phyloP scores from a whole-genome alignment of 495 filamentous ascomycete species.

The Penicillium lagena region DNA sequence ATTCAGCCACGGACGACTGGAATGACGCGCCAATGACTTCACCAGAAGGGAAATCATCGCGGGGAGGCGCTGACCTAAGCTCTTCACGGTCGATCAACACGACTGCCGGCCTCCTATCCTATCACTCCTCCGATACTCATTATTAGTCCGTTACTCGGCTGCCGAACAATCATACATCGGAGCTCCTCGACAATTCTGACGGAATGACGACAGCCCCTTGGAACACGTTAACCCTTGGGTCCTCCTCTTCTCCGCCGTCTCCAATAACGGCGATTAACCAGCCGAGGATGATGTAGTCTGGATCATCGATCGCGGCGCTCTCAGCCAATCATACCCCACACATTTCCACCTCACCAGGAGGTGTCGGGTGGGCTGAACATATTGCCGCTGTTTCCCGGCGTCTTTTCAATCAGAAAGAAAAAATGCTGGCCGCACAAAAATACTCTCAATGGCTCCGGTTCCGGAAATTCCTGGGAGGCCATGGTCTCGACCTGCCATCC shows the following conservation, averaged over 20 bases:
- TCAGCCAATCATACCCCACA: slow-evolving; percentile 23
- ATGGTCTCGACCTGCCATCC: too few species aligned
- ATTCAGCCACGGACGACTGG: slow-evolving; percentile 6
- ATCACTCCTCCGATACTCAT: too few species aligned
- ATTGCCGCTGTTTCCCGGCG: slow-evolving; percentile 25
- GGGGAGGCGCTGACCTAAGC: slow-evolving; percentile 16
- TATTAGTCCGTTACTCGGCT: too few species aligned
- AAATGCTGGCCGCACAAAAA: slow-evolving; percentile 3
- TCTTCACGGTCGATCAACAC: neutral
- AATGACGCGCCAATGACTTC: slow-evolving; percentile 26
- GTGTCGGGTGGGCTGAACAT: slow-evolving; percentile 28
- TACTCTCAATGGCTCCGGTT: neutral
- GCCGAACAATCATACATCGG: too few species aligned
- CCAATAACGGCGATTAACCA: slow-evolving; percentile 30
- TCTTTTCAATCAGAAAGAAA: neutral
- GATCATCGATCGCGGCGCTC: slow-evolving; percentile 16
- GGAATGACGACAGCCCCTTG: slow-evolving; percentile 20
- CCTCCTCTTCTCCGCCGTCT: slow-evolving; percentile 3
- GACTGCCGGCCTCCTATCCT: too few species aligned
- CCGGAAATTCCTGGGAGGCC: neutral
- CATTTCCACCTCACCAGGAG: slow-evolving; percentile 13
- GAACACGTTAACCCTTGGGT: neutral
- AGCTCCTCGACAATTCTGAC: too few species aligned
- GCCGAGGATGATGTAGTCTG: slow-evolving; percentile 23
- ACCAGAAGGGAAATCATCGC: slow-evolving; percentile 13